Base-by-base conservation (phyloP, 768 basidiomycete species). In the Naganishia vaughanmartiniae region DNA sequence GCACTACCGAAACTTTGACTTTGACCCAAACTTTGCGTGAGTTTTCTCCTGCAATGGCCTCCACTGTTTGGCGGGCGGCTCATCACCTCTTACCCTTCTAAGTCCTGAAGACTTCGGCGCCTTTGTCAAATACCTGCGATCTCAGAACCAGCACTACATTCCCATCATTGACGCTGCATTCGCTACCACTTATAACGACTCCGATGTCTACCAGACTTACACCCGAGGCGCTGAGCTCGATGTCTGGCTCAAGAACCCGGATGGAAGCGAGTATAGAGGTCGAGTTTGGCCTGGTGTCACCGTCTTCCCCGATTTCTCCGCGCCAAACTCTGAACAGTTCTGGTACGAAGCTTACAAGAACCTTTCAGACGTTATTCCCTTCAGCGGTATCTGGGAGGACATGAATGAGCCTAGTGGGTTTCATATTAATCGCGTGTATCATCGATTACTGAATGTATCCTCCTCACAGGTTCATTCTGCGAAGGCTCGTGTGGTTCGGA, bases 231-330 rank as follows among this genome's bases (percentile, higher is more conserved):
- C 82, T 24, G 87, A 88, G 72, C 66, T 73, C n/a, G 85, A 86
- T 57, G 85, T 87, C 0, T 91, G 88, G 79, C 85, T 92, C 63
- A 90, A 87, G 74, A 90, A 91, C 77, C 88, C 87, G 0, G 88
- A 91, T 74, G 87, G 87, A 0, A 85, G 87, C 45, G 85, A 88
- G 74, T 91, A 89, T 78, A 76, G 90, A 0, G 90, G 90, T 14
- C 84, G 87, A 76, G 89, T 79, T 2, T 79, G 78, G 78, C 77
- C 78, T 5, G 77, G 75, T 90, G 11, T 91, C 89, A 88, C 88
- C 85, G 48, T 86, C 84, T 34, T 88, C 86, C 77, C 87, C 53
- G 79, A 80, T 54, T 80, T 71, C 71, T 76, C 73, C 65, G 67
- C 67, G 55, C 67, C 70, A 21, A 85, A 86, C 42, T 84, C 87